Evolutionary conservation across 78 protist genomes (phyloP).

Genomic region (Isochrysis galbana): DNA sequence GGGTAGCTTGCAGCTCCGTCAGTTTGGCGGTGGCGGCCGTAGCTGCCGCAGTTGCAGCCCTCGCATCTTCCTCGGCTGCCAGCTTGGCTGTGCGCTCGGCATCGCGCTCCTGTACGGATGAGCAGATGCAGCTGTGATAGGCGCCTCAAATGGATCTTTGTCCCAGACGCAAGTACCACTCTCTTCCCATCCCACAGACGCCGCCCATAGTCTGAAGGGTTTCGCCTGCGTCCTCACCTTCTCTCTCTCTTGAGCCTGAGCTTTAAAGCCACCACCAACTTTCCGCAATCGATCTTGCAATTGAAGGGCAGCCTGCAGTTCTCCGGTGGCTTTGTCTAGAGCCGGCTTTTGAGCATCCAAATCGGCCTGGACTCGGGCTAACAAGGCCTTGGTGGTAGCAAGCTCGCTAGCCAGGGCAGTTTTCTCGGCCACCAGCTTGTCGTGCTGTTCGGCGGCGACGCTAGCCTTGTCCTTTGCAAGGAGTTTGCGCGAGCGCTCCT

Average conservation of each 20-base stretch:
- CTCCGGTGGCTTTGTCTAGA: neutral
- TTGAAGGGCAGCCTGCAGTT: neutral
- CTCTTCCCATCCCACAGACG: neutral
- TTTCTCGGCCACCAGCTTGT: neutral
- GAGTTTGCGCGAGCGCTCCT: neutral
- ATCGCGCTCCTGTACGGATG: neutral
- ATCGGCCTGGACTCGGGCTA: neutral
- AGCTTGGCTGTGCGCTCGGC: neutral
- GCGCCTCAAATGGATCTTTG: too few species aligned
- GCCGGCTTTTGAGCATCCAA: neutral
- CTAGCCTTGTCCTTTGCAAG: neutral
- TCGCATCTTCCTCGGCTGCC: neutral
- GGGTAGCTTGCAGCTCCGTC: neutral
- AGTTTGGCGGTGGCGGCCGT: neutral
- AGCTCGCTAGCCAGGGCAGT: neutral
- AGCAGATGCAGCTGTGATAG: too few species aligned
- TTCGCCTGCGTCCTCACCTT: neutral
- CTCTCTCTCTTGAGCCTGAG: neutral
- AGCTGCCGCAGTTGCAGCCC: neutral
- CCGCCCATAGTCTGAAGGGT: neutral
- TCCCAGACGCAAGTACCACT: too few species aligned
- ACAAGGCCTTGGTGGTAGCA: neutral
- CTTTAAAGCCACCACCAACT: neutral
- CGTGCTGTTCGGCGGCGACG: neutral
- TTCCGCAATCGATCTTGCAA: neutral